Percentiles rank a stretch among this genome's conserved stretches.
Conservation (phyloP, 768 basidiomycete species). For the Podaxis rugospora region DNA sequence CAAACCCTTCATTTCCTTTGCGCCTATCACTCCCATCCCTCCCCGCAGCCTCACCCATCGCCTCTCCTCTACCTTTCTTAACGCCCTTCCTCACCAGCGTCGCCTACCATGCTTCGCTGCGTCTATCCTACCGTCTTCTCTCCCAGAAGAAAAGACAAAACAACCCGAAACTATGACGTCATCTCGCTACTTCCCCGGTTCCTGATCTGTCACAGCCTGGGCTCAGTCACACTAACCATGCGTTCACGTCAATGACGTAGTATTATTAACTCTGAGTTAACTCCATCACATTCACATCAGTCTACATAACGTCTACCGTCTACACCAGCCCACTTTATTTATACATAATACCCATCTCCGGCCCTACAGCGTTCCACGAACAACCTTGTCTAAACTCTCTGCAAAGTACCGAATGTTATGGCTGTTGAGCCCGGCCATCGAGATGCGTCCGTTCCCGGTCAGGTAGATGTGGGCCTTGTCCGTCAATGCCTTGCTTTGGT, state of each 20-base stretch:
- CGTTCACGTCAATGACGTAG: conserved; percentile 12
- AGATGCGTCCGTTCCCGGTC: conserved; percentile 85
- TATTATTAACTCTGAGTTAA: background rate
- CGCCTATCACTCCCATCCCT: conserved; percentile 3
- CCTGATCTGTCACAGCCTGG: conserved; percentile 11
- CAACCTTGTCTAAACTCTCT: conserved; percentile 59
- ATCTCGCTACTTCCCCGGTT: conserved; percentile 7
- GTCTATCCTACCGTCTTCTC: background rate
- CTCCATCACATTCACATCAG: background rate
- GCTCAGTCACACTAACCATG: conserved; percentile 10
- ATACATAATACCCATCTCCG: background rate
- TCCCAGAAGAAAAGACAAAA: conserved; percentile 1
- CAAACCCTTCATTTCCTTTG: conserved; percentile 6
- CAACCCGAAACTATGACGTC: conserved; percentile 9
- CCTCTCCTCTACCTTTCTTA: background rate
- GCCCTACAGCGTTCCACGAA: conserved; percentile 31
- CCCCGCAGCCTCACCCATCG: background rate
- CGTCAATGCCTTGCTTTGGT: conserved; percentile 63
- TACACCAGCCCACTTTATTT: background rate
- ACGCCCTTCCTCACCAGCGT: background rate
- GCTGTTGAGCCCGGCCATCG: conserved; percentile 89
- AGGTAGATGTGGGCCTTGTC: conserved; percentile 80
- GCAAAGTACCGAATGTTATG: conserved; percentile 78
- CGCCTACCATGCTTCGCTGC: background rate
- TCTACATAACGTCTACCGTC: background rate